These are phyloP conservation scores for Choiromyces venosus DNA, from an alignment of 495 filamentous ascomycete genomes.

Conservation along the genomic window DNA sequence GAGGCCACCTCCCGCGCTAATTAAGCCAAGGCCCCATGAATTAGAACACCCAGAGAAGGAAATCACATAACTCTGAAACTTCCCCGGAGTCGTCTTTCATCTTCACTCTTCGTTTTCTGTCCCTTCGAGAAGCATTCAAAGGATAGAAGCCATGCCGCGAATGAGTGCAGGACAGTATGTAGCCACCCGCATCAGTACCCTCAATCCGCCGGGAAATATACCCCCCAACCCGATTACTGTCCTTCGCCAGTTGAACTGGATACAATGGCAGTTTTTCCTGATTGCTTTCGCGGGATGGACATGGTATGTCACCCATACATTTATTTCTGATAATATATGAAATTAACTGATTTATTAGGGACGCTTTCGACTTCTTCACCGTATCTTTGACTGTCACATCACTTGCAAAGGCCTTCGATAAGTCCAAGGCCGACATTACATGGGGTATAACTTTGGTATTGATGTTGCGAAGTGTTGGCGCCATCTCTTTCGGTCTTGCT, in stretches of 20 bases:
- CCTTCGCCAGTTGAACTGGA: conserved; percentile 60
- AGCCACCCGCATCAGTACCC: conserved; percentile 62
- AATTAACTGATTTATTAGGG: conserved; percentile 20
- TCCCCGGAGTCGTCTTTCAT: background rate
- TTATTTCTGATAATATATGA: background rate
- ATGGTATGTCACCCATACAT: conserved; percentile 41
- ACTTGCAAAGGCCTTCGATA: conserved; percentile 59
- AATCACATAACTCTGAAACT: background rate
- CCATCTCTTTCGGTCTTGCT: conserved; percentile 64
- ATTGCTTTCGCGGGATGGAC: conserved; percentile 66
- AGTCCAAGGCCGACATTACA: conserved; percentile 56
- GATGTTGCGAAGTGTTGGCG: conserved; percentile 65
- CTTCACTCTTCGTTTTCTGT: background rate
- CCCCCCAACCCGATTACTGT: conserved; percentile 73
- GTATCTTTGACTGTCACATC: conserved; percentile 65
- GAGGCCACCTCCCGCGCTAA: background rate
- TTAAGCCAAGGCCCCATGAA: background rate
- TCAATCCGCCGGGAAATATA: conserved; percentile 62
- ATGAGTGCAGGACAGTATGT: conserved; percentile 61
- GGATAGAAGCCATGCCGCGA: conserved; percentile 24
- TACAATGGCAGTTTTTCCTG: conserved; percentile 82
- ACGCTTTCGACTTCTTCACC: conserved; percentile 62
- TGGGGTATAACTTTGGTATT: conserved; percentile 70
- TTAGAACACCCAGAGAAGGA: background rate
- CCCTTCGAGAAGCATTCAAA: background rate